phyloP scores from a whole-genome alignment of 345 rosid species.

The Melastoma malabathricum region DNA sequence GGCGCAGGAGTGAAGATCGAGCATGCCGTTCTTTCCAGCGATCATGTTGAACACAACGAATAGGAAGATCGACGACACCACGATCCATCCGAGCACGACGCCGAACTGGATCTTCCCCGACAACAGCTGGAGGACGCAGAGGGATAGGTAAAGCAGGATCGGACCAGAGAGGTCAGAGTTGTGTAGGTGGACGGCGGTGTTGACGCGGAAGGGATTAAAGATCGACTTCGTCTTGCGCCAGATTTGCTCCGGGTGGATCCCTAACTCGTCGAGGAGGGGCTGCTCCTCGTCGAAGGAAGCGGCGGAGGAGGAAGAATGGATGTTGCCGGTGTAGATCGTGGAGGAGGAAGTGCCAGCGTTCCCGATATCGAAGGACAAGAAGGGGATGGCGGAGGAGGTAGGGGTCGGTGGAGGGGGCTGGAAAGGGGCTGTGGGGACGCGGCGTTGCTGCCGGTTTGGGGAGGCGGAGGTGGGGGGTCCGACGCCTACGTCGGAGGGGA shows the following conservation, averaged over 20 bases:
- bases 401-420: conserved; percentile 48
- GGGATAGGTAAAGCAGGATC: conserved; percentile 58
- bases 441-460: conserved; percentile 54
- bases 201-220: conserved; percentile 65
- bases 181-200: conserved; percentile 38
- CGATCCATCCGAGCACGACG: conserved; percentile 88
- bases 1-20: conserved; percentile 80
- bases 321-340: conserved; percentile 29
- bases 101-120: conserved; percentile 94
- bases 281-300: conserved; percentile 75
- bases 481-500: conserved; percentile 50
- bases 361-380: conserved; percentile 91
- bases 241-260: conserved; percentile 95
- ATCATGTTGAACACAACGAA: conserved; percentile 88
- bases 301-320: conserved; percentile 4
- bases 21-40: conserved; percentile 76
- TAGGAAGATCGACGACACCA: conserved; percentile 73
- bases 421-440: conserved; percentile 62
- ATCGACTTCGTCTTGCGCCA: conserved; percentile 81
- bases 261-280: conserved; percentile 91
- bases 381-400: conserved; percentile 53
- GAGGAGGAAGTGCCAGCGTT: conserved; percentile 29
- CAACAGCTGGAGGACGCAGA: conserved; percentile 72
- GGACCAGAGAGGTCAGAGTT: conserved; percentile 93
- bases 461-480: conserved; percentile 13